These are phyloP conservation scores for Ramichloridium luteum DNA, from an alignment of 2,329 filamentous ascomycete genomes.

Conservation along the genomic window DNA sequence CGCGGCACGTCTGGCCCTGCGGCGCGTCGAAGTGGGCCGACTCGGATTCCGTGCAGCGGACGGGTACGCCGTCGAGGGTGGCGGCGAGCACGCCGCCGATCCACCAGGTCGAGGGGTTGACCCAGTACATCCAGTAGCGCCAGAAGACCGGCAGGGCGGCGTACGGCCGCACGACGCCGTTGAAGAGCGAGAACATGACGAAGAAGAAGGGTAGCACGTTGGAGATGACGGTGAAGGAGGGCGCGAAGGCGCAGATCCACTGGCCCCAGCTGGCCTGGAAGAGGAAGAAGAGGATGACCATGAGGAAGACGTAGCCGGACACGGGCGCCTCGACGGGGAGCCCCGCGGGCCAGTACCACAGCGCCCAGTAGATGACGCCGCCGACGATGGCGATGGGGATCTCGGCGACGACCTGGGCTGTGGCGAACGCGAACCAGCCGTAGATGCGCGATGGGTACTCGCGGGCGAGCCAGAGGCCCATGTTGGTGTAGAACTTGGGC, in stretches of 20 bases:
- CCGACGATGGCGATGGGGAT: slow-evolving; percentile 57
- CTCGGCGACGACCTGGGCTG: slow-evolving; percentile 59
- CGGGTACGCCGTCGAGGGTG: slow-evolving; percentile 41
- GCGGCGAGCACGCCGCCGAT: slow-evolving; percentile 57
- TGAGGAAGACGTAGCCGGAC: slow-evolving; percentile 65
- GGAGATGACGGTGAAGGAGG: slow-evolving; percentile 64
- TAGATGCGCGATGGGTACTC: slow-evolving; percentile 66
- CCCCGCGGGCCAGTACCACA: slow-evolving; percentile 69
- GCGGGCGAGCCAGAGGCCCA: slow-evolving; percentile 59
- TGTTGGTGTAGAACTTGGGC: slow-evolving; percentile 66
- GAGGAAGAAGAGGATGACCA: slow-evolving; percentile 65
- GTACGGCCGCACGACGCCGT: slow-evolving; percentile 64
- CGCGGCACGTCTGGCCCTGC: slow-evolving; percentile 47
- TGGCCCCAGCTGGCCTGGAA: slow-evolving; percentile 68
- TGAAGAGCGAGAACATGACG: slow-evolving; percentile 64
- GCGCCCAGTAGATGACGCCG: slow-evolving; percentile 54
- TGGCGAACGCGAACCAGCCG: slow-evolving; percentile 64
- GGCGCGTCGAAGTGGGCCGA: slow-evolving; percentile 55
- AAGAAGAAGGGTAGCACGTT: slow-evolving; percentile 72
- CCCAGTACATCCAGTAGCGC: slow-evolving; percentile 59
- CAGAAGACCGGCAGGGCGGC: slow-evolving; percentile 54
- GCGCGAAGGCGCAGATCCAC: slow-evolving; percentile 74
- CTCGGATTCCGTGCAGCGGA: slow-evolving; percentile 40
- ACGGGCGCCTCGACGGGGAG: slow-evolving; percentile 52
- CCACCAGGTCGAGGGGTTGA: slow-evolving; percentile 60